Conservation (phyloP, 306 rosid genomes). For the Corylus americana region DNA sequence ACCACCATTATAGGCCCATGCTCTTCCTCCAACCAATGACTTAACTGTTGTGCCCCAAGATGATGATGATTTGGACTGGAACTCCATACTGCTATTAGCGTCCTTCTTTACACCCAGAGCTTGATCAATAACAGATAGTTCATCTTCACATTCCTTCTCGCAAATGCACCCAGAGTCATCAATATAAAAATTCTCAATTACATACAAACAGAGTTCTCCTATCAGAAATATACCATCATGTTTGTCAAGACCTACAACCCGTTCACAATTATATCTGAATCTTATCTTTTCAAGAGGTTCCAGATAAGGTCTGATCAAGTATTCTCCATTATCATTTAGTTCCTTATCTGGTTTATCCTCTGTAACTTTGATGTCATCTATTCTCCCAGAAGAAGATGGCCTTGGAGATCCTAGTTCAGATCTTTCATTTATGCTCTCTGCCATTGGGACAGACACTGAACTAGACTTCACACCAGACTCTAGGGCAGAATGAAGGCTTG, state of each 20-base stretch:
- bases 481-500: conserved; percentile 93
- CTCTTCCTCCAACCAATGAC: conserved; percentile 90
- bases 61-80: conserved; percentile 78
- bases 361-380: conserved; percentile 56
- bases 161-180: conserved; percentile 85
- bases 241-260: conserved; percentile 96
- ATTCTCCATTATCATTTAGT: conserved; percentile 87
- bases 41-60: conserved; percentile 66
- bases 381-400: conserved; percentile 67
- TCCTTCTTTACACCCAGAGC: conserved; percentile 98
- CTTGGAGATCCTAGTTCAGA: conserved; percentile 84
- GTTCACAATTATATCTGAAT: conserved; percentile 89
- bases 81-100: conserved; percentile 58
- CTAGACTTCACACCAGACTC: conserved; percentile 94
- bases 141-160: conserved; percentile 89
- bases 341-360: conserved; percentile 83
- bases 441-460: conserved; percentile 64
- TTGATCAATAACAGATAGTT: conserved; percentile 92
- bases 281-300: conserved; percentile 86
- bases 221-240: conserved; percentile 98
- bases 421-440: conserved; percentile 71
- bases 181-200: conserved; percentile 89
- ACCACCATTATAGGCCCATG: conserved; percentile 99
- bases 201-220: conserved; percentile 87
- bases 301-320: conserved; percentile 88